phyloP scores from a whole-genome alignment of 1,139 yeast species.

The Pichia sp. region DNA sequence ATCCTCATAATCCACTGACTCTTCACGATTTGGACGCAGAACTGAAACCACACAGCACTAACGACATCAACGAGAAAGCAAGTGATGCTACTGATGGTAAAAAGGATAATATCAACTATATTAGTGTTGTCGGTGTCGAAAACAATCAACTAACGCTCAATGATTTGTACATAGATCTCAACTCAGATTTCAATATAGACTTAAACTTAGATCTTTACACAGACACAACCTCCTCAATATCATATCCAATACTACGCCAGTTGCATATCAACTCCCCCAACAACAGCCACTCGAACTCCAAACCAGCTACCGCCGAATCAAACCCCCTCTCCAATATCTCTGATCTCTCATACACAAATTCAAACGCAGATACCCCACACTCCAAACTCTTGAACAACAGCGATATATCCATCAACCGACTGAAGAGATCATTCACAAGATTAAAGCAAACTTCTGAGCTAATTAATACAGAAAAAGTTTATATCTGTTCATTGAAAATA shows the following conservation, averaged over 20 bases:
- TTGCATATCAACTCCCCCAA: background rate
- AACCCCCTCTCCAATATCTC: conserved; percentile 1
- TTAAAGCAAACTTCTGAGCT: conserved; percentile 45
- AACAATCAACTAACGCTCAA: background rate
- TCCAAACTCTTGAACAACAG: conserved; percentile 9
- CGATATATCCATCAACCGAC: conserved; percentile 6
- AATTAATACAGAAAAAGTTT: conserved; percentile 45
- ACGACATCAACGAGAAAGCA: too few relatives aligned
- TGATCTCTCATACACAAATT: background rate
- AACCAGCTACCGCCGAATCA: conserved; percentile 13
- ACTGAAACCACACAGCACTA: background rate
- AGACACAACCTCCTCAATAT: background rate
- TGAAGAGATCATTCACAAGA: conserved; percentile 31
- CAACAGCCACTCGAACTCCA: conserved; percentile 3
- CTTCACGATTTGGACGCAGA: background rate
- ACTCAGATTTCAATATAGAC: conserved; percentile 2
- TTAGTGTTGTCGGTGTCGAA: background rate
- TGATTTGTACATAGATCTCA: conserved; percentile 6
- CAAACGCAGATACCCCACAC: conserved; percentile 13
- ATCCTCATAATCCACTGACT: conserved; percentile 1
- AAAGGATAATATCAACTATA: conserved; percentile 7
- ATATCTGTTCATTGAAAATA: conserved; percentile 42
- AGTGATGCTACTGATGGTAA: background rate
- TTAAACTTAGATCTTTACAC: background rate
- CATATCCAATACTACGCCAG: background rate